These are phyloP conservation scores for Kalanchoe fedtschenkoi DNA, from an alignment of 164 flowering plant species.

Conservation along the genomic window DNA sequence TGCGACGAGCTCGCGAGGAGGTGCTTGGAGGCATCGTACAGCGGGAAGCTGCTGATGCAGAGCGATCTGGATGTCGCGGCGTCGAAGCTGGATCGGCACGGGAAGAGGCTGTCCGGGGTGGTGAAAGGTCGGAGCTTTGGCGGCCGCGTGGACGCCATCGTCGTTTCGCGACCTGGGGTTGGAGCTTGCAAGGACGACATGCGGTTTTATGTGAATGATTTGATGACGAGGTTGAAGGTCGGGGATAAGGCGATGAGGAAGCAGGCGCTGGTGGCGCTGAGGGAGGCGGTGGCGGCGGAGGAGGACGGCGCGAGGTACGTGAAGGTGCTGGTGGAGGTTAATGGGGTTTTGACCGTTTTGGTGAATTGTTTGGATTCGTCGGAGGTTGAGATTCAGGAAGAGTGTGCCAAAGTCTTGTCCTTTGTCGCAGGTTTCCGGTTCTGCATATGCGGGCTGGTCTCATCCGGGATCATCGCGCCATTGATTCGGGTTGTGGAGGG, in stretches of 20 bases:
- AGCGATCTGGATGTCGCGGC: constrained; percentile 67
- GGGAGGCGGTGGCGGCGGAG: constrained; percentile 48
- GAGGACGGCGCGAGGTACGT: constrained; percentile 66
- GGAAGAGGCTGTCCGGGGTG: constrained; percentile 37
- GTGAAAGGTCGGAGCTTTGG: constrained; percentile 42
- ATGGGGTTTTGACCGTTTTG: constrained; percentile 29
- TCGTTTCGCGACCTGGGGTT: constrained; percentile 55
- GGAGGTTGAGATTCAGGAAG: constrained; percentile 47
- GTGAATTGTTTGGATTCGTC: constrained; percentile 42
- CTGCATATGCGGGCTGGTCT: constrained; percentile 29
- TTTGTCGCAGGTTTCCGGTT: constrained; percentile 40
- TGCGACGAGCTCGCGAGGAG: constrained; percentile 45
- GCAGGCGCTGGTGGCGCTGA: constrained; percentile 44
- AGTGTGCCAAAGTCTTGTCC: constrained; percentile 32
- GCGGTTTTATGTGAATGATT: constrained; percentile 61
- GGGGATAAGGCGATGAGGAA: constrained; percentile 56
- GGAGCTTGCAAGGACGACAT: constrained; percentile 63
- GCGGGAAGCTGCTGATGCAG: constrained; percentile 95
- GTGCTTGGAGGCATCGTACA: constrained; percentile 57
- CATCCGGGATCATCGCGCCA: constrained; percentile 54
- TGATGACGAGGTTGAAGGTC: constrained; percentile 64
- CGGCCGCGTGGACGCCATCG: constrained; percentile 36
- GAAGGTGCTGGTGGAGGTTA: constrained; percentile 38
- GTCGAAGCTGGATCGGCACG: constrained; percentile 40
- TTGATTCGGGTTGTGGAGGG: constrained; percentile 57